Evolutionary conservation across 495 filamentous ascomycete genomes (phyloP).

Genomic region (Parathielavia hyrcaniae): DNA sequence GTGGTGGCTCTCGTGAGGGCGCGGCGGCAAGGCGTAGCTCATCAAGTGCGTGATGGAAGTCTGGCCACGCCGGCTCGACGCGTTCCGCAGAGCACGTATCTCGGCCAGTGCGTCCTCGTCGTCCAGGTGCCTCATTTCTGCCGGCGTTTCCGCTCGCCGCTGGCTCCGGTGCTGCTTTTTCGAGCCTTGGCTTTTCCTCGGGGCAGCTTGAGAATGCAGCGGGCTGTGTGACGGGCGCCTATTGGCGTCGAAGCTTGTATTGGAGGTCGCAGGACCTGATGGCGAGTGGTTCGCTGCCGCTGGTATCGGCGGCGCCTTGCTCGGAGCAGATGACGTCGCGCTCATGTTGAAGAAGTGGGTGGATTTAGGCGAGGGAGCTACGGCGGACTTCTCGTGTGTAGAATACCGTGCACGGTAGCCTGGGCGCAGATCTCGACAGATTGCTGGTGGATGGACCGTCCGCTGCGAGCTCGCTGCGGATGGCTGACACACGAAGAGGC

Average conservation of each 20-base stretch:
- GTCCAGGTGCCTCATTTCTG: slow-evolving; percentile 33
- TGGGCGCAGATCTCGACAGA: neutral
- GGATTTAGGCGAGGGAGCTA: neutral
- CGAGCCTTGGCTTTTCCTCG: slow-evolving; percentile 66
- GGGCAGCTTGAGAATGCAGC: slow-evolving; percentile 46
- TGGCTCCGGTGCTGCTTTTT: slow-evolving; percentile 67
- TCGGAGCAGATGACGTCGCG: slow-evolving; percentile 38
- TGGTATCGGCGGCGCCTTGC: slow-evolving; percentile 41
- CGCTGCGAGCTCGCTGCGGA: neutral
- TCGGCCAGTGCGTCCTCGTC: slow-evolving; percentile 78
- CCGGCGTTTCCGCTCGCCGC: slow-evolving; percentile 37
- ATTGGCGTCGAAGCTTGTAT: slow-evolving; percentile 49
- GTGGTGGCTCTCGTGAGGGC: slow-evolving; percentile 53
- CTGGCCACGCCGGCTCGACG: slow-evolving; percentile 81
- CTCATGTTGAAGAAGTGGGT: slow-evolving; percentile 34
- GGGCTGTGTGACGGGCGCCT: slow-evolving; percentile 56
- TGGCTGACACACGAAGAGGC: neutral
- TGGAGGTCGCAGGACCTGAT: slow-evolving; percentile 25
- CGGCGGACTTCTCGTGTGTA: neutral
- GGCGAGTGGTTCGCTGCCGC: slow-evolving; percentile 24
- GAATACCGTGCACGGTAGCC: neutral
- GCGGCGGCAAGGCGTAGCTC: slow-evolving; percentile 79
- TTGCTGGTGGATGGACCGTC: neutral
- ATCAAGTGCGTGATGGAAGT: slow-evolving; percentile 95
- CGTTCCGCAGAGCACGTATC: slow-evolving; percentile 75